Evolutionary conservation across 2,329 filamentous ascomycete species (phyloP).

Genomic region (Ophiobolus disseminans): DNA sequence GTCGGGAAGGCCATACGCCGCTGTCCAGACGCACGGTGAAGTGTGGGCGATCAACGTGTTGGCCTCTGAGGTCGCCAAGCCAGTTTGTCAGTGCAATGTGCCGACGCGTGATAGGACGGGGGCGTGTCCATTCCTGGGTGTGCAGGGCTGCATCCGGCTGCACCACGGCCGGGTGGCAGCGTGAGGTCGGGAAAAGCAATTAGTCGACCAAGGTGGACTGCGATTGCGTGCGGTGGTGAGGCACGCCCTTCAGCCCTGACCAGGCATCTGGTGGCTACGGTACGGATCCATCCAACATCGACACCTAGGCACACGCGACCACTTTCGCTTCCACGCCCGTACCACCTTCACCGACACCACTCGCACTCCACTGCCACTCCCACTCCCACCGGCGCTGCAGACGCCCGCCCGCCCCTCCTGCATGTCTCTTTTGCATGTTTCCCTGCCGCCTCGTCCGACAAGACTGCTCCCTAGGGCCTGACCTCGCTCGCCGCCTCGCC

Average conservation of each 20-base stretch:
- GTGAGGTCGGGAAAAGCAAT: not conserved
- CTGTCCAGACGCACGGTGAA: not conserved
- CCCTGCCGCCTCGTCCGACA: slow-evolving; percentile 36
- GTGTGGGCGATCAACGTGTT: not conserved
- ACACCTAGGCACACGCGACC: slow-evolving; percentile 31
- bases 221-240: not conserved
- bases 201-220: not conserved
- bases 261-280: slow-evolving; percentile 10
- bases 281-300: slow-evolving; percentile 3
- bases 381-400: slow-evolving; percentile 27
- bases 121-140: not conserved
- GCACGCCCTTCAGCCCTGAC: slow-evolving; percentile 6
- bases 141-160: not conserved
- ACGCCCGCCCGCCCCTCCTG: slow-evolving; percentile 23
- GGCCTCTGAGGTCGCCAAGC: not conserved
- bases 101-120: slow-evolving; percentile 22
- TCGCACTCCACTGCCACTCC: slow-evolving; percentile 2
- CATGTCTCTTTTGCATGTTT: slow-evolving; percentile 37
- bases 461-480: slow-evolving; percentile 33
- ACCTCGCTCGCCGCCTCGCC: slow-evolving; percentile 31
- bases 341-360: slow-evolving; percentile 4
- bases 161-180: too few species aligned
- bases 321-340: slow-evolving; percentile 26
- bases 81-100: slow-evolving; percentile 23
- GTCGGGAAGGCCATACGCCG: not conserved